Conservation (phyloP, 116 monocot genomes). For the Posidonia oceanica region DNA sequence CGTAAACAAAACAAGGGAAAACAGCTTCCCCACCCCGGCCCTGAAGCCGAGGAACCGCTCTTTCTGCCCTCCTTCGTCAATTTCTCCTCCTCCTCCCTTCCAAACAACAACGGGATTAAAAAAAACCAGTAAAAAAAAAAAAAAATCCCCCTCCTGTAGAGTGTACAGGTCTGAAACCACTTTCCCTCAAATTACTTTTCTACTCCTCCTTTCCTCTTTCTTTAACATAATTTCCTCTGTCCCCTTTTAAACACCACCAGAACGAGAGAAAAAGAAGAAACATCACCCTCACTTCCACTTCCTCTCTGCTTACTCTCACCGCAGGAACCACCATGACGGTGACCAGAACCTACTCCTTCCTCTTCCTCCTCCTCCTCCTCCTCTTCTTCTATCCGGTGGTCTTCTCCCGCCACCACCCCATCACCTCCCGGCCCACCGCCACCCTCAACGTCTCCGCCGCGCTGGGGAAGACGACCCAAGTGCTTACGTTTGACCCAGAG, state of each 20-base stretch:
- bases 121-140: background rate
- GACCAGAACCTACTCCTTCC: background rate
- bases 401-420: background rate
- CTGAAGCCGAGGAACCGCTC: too few relatives aligned
- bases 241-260: background rate
- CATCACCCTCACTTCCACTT: background rate
- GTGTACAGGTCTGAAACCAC: background rate
- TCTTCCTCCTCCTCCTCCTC: slow-evolving; percentile 4
- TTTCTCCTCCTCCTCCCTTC: too few relatives aligned
- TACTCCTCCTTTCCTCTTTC: too few relatives aligned
- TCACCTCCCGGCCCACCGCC: slow-evolving; percentile 1
- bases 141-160: too few relatives aligned
- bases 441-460: slow-evolving; percentile 22
- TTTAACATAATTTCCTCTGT: too few relatives aligned
- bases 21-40: too few relatives aligned
- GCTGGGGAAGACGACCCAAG: slow-evolving; percentile 2
- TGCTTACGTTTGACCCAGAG: slow-evolving; percentile 12
- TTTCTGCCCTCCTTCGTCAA: too few relatives aligned
- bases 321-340: background rate
- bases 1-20: too few relatives aligned
- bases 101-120: background rate
- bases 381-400: slow-evolving; percentile 4
- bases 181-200: background rate
- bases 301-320: background rate
- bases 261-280: background rate